Base-by-base conservation (phyloP, 768 basidiomycete species). In the Polyporus arcularius region DNA sequence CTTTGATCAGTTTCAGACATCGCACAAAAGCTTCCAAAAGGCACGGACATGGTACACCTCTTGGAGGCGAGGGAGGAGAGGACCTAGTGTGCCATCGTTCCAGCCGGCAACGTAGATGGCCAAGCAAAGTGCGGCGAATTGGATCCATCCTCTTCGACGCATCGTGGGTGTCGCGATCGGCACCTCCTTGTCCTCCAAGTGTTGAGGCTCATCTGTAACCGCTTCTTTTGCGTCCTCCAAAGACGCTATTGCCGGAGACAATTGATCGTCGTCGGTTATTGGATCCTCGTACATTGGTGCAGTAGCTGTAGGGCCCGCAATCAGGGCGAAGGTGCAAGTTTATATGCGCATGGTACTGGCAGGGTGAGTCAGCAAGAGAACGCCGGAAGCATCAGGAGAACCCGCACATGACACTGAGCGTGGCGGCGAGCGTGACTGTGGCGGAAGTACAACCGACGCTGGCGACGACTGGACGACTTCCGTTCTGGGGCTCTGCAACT, bases 11-110 rank as follows among this genome's bases (percentile, higher is more conserved):
- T 45, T 31, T 28, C 14, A 43, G 21, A 26, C 21, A 21, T 2
- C 21, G 18, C 10, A 2, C n/a, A n/a, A 14, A 11, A 46, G 4
- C 4, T 4, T 4, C 15, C 26, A 18, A n/a, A 3, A 3, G 2
- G 38, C 7, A 56, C 71, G 35, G 57, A 79, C 81, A 65, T 73
- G 72, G 68, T 80, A 82, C 69, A 81, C 79, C 9, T 73, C 71
- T 68, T 89, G 89, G 46, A 93, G 85, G 9, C 84, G 78, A 3
- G 88, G 90, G 7, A 93, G 72, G n/a, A 93, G 72, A 0, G 91
- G 89, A 3, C 91, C 90, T 15, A 82, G 80, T 0, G 85, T 80
- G 12, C 85, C 86, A 70, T 90, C 89, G 64, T 86, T 89, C 89
- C 89, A 92, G n/a, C 90, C 90, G 16, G 78, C 78, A 10, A 88